phyloP scores from a whole-genome alignment of 1,284 basidiomycete genomes.

The Caloboletus inedulis region DNA sequence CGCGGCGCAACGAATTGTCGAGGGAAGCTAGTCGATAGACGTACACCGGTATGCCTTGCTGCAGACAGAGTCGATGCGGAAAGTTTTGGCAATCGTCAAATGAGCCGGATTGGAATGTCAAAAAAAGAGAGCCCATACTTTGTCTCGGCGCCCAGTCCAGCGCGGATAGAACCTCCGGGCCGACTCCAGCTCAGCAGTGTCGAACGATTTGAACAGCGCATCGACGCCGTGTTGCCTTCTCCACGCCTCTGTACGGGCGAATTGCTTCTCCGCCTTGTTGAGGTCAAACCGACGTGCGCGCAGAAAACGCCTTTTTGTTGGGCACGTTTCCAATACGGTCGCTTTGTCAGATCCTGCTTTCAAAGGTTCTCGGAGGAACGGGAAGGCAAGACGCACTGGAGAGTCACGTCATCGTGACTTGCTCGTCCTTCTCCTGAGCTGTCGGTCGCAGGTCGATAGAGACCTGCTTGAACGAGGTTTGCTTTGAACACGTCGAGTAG shows the following conservation, averaged over 20 bases:
- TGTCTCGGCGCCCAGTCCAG: constrained; percentile 76
- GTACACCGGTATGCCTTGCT: constrained; percentile 70
- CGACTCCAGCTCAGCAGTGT: constrained; percentile 55
- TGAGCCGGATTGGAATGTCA: not conserved
- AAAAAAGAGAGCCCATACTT: constrained; percentile 39
- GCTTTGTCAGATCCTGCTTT: not conserved
- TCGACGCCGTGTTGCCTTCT: constrained; percentile 57
- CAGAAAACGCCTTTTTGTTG: constrained; percentile 64
- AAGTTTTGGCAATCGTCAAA: not conserved
- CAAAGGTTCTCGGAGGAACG: not conserved
- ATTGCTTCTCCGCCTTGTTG: constrained; percentile 65
- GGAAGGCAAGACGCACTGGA: constrained; percentile 53
- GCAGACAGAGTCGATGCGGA: not conserved
- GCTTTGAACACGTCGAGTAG: constrained; percentile 49
- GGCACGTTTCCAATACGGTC: not conserved
- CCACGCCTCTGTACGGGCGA: constrained; percentile 63
- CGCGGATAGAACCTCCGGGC: constrained; percentile 67
- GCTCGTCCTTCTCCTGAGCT: constrained; percentile 28
- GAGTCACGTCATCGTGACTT: constrained; percentile 63
- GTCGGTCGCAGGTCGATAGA: constrained; percentile 46
- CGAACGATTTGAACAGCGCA: constrained; percentile 58
- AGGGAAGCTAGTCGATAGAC: constrained; percentile 67
- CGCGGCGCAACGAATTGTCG: constrained; percentile 49
- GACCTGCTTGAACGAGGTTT: constrained; percentile 43
- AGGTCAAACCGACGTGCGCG: constrained; percentile 66